Evolutionary conservation across 306 rosid genomes (phyloP), one percentile per base, ranked within the genome.

Genomic region (Cicer judaicum): DNA sequence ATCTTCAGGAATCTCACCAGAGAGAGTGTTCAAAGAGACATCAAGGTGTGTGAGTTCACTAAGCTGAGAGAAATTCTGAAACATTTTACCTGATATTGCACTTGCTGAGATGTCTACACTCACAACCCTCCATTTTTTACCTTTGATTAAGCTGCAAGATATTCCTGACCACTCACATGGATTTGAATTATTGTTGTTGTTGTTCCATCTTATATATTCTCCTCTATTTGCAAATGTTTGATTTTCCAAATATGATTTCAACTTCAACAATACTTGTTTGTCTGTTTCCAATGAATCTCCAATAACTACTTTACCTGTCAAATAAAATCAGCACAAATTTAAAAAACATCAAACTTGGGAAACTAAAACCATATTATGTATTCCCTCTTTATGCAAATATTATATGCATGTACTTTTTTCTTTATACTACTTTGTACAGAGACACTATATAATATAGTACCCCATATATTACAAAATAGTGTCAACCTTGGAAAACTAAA

Each of bases 141-240:
- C 70, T 5, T 69, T 74, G 57, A 72, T 44, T 34, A 4, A 13
- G 52, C 69, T 81, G 81, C 98, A 91, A 10, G 46, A 49, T 53
- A 93, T 84, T 57, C 96, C 93, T 1, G 13, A 15, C 98, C 98
- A 93, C 0, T 59, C 19, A 82, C 98, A 93, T 2, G 89, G 96
- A 41, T 43, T 61, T 5, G 83, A 47, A 73, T 24, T 87, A 77
- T 16, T 56, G 7, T 5, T 87, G 78, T 16, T 52, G 7, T 5
- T 49, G 80, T 91, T 83, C 98, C 98, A 93, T 13, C 14, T 7
- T 7, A 77, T 79, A 66, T 91, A 93, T 21, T 29, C 59, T 19
- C 98, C 98, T 70, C 39, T 84, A 12, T 88, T 87, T 21, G 83
- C 77, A 36, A 12, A 64, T 70, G 89, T 91, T 21, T 71, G 82